Evolutionary conservation across 2,329 filamentous ascomycete genomes (phyloP).

Genomic region (Aureobasidium sp.): DNA sequence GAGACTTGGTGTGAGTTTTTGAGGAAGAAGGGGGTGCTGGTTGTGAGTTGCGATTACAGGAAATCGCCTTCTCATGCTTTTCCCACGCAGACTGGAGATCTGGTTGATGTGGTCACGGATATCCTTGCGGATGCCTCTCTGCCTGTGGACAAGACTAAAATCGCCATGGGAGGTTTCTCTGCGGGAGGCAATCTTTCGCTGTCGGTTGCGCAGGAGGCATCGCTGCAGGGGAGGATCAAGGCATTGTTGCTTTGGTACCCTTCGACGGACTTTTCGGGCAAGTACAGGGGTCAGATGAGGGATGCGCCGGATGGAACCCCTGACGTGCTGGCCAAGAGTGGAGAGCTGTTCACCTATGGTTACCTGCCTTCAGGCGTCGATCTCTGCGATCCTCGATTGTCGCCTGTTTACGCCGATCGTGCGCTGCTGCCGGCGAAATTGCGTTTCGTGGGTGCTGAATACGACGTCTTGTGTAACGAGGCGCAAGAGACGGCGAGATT

Average conservation of each 20-base stretch:
- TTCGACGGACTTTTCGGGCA: neutral
- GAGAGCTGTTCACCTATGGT: neutral
- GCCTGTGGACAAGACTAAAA: neutral
- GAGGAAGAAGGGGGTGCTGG: neutral
- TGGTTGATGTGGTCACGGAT: neutral
- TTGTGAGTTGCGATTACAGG: neutral
- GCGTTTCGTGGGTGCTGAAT: neutral
- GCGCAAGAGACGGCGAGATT: neutral
- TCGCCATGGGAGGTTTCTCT: constrained; percentile 1
- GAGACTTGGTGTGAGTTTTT: neutral
- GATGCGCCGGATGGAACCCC: neutral
- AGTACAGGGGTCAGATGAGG: neutral
- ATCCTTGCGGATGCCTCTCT: neutral
- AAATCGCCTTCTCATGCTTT: neutral
- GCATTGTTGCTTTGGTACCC: constrained; percentile 2
- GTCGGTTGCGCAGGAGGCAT: neutral
- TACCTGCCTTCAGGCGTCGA: neutral
- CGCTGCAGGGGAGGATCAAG: neutral
- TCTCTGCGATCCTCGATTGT: neutral
- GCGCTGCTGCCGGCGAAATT: neutral
- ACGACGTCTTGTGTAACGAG: constrained; percentile 3
- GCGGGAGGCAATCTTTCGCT: constrained; percentile 6
- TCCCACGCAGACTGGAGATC: neutral
- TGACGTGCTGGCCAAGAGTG: neutral
- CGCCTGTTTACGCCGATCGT: neutral